Base-by-base conservation (phyloP, 345 rosid genomes). In the Tarenaya hassleriana region DNA sequence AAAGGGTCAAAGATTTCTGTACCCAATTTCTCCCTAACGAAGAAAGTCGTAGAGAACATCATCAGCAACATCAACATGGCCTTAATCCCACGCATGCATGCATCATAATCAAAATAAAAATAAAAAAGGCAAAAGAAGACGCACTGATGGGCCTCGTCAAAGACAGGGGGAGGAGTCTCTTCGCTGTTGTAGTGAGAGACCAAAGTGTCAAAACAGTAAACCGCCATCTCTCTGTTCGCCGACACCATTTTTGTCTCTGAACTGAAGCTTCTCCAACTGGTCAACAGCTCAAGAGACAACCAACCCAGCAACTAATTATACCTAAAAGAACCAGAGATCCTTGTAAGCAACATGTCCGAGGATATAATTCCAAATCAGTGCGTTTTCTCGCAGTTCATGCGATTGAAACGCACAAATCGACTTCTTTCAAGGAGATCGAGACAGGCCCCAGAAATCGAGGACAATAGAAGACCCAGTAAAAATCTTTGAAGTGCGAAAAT, bases 201-300 rank as follows among this genome's bases (percentile, higher is more conserved):
- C 53, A 92, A 75, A 55, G 79, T 83, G 68, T 86, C 99, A 71
- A 92, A 92, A 76, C 99, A 92, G 66, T 81, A 92, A 7, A 85
- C 97, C n/a, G 79, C 99, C 99, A 92, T 92, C 52, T 92, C 99
- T 73, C 56, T 77, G 58, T 81, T 92, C 19, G 99, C 99, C 58
- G 87, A 73, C 71, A 89, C 97, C 99, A 92, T 92, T 39, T 54
- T 72, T 40, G 16, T 32, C 32, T n/a, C 27, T n/a, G n/a, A n/a
- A n/a, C n/a, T n/a, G n/a, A n/a, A n/a, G n/a, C n/a, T n/a, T n/a
- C n/a, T n/a, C n/a, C n/a, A n/a, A n/a, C n/a, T n/a, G n/a, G 5
- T 24, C 29, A 24, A 24, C 54, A 49, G 38, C 47, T 9, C 12
- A 43, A 14, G 49, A 8, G 19, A 34, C 1, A n/a, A 19, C 39